A percentile compares a stretch with the other conserved stretches of the same genome.
These are phyloP conservation scores for Kitagawia praeruptora DNA, from an alignment of 129 eudicot species.

Conservation along the genomic window DNA sequence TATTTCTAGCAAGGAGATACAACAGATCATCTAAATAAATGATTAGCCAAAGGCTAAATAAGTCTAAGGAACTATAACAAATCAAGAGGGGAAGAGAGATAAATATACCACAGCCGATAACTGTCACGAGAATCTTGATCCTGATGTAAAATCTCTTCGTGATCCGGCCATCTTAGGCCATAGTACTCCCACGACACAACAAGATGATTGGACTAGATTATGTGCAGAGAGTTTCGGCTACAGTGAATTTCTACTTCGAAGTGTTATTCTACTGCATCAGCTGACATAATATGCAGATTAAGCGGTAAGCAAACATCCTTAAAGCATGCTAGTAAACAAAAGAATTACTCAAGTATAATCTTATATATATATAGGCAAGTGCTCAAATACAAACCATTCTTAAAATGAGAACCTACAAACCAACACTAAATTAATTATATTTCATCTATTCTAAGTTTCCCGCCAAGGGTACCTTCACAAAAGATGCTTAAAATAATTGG, in stretches of 20 bases:
- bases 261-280: constrained; percentile 3
- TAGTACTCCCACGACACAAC: not conserved
- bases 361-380: not conserved
- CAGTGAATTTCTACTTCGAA: not conserved
- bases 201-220: not conserved
- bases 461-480: too few relatives aligned
- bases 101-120: not conserved
- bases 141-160: not conserved
- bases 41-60: constrained; percentile 10
- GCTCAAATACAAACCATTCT: too few relatives aligned
- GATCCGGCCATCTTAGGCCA: not conserved
- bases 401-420: too few relatives aligned
- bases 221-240: not conserved
- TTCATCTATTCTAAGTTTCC: too few relatives aligned
- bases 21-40: constrained; percentile 6
- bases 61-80: constrained; percentile 5
- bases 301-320: not conserved
- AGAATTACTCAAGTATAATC: not conserved
- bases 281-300: not conserved
- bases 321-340: not conserved
- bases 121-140: not conserved
- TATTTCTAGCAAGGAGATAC: constrained; percentile 1
- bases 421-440: too few relatives aligned
- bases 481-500: too few relatives aligned
- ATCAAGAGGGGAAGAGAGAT: not conserved